A percentile compares a stretch with the other conserved stretches of the same genome.
phyloP scores from a whole-genome alignment of 495 filamentous ascomycete genomes.

The Penicillium ochrochloron region DNA sequence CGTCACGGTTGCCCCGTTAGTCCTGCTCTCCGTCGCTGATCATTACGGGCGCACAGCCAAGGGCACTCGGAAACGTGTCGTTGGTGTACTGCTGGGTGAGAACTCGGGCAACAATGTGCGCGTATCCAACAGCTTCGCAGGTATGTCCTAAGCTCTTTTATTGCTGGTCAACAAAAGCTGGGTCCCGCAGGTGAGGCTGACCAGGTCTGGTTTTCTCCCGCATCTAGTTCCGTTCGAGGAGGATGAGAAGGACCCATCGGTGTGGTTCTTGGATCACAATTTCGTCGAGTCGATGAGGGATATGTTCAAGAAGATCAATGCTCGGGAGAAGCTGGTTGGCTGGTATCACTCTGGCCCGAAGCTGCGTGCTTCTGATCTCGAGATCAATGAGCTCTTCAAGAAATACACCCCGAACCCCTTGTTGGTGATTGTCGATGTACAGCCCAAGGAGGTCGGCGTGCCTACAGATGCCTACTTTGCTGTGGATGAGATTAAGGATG shows the following conservation, averaged over 20 bases:
- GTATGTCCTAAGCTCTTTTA: conserved; percentile 54
- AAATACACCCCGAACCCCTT: conserved; percentile 96
- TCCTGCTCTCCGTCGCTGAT: conserved; percentile 97
- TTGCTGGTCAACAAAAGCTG: conserved; percentile 5
- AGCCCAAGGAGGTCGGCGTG: conserved; percentile 97
- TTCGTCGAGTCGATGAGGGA: conserved; percentile 99
- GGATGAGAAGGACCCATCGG: conserved; percentile 96
- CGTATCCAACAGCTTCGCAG: conserved; percentile 98
- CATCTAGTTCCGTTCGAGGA: conserved; percentile 92
- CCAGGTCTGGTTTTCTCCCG: conserved; percentile 12
- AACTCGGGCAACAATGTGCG: conserved; percentile 93
- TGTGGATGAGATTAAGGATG: conserved; percentile 99
- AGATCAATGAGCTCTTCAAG: conserved; percentile 99
- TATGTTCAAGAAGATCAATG: conserved; percentile 99
- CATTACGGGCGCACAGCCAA: conserved; percentile 95
- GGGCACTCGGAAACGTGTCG: conserved; percentile 89
- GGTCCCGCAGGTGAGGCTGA: conserved; percentile 20
- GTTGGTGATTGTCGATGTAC: conserved; percentile 97
- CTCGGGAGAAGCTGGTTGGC: conserved; percentile 96
- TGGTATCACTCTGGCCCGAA: conserved; percentile 99
- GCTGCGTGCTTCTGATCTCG: conserved; percentile 92
- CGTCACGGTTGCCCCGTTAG: conserved; percentile 96
- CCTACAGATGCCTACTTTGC: conserved; percentile 99
- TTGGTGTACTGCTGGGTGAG: conserved; percentile 93
- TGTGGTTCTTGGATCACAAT: conserved; percentile 99